Evolutionary conservation across 495 filamentous ascomycete genomes (phyloP).

Genomic region (Penicillium silybi): DNA sequence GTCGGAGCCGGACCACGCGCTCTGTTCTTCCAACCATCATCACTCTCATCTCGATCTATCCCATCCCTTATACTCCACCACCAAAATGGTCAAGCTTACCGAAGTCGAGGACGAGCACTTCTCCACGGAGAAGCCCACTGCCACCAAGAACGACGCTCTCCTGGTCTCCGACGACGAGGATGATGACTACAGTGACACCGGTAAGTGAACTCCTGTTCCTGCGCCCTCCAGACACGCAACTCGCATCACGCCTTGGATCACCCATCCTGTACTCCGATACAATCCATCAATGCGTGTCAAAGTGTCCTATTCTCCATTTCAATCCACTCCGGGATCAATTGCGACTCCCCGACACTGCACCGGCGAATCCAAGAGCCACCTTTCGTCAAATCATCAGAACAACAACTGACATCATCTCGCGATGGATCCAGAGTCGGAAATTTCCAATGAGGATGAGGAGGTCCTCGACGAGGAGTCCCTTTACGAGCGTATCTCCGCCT

Average conservation of each 20-base stretch:
- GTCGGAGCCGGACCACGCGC: constrained; percentile 34
- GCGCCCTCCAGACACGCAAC: constrained; percentile 2
- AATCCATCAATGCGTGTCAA: background rate
- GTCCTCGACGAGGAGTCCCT: constrained; percentile 55
- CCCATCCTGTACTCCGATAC: background rate
- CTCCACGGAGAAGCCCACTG: constrained; percentile 63
- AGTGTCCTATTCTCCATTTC: background rate
- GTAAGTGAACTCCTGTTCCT: constrained; percentile 44
- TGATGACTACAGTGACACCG: constrained; percentile 82
- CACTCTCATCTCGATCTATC: constrained; percentile 15
- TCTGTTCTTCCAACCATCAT: constrained; percentile 26
- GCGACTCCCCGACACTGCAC: background rate
- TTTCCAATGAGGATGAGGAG: constrained; percentile 46
- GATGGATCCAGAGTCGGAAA: constrained; percentile 46
- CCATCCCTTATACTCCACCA: constrained; percentile 16
- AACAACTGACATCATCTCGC: constrained; percentile 22
- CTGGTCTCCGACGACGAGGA: constrained; percentile 68
- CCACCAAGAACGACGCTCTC: constrained; percentile 48
- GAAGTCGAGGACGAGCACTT: constrained; percentile 97
- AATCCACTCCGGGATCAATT: background rate
- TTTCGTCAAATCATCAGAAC: constrained; percentile 9
- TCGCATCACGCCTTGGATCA: constrained; percentile 5
- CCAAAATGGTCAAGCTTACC: constrained; percentile 90
- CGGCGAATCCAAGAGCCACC: background rate
- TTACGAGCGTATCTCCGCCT: constrained; percentile 74